Evolutionary conservation across 179 eudicot species (phyloP), one percentile per base, ranked within the genome.

Genomic region (Silene vulgaris): DNA sequence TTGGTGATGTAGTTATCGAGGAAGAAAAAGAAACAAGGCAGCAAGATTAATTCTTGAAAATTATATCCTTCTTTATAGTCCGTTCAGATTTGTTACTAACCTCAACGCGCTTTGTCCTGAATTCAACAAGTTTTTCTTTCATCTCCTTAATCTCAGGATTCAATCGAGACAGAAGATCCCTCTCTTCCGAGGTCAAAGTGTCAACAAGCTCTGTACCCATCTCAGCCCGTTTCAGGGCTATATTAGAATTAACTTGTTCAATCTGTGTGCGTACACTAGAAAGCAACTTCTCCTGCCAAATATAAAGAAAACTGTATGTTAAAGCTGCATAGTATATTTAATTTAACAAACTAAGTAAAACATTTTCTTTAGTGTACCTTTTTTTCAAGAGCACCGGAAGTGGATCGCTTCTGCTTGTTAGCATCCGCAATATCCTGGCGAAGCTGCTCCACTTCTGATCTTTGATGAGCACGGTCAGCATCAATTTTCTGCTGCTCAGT

Each of bases 121-220:
- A 89, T 7, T 84, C 82, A 73, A 90, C 80, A 40, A 96, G 96
- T 75, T 74, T 80, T 77, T 93, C 98, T 80, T 96, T 96, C 89
- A 91, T 88, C 73, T 87, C 87, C 48, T 90, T 89, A 82, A 96
- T 93, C 82, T 96, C 98, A 54, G 99, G 99, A 79, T 96, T 91
- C 83, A 96, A 80, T 65, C 91, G 90, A 76, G 91, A 84, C 45
- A 96, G 85, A 59, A 83, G 80, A 77, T 82, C 81, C 74, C 89
- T 88, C 82, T 93, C 99, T 85, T 88, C 94, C 17, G 87, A 83
- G n/a, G 94, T 85, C 83, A 96, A 83, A 79, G 87, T 87, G 83
- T 96, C 97, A 71, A 96, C 96, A 83, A 96, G 97, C n/a, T 93
- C 97, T 20, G 99, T 96, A 43, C 98, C 97, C 93, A 96, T 93